phyloP scores from a whole-genome alignment of 768 basidiomycete species.

The Trametes sanguinea region DNA sequence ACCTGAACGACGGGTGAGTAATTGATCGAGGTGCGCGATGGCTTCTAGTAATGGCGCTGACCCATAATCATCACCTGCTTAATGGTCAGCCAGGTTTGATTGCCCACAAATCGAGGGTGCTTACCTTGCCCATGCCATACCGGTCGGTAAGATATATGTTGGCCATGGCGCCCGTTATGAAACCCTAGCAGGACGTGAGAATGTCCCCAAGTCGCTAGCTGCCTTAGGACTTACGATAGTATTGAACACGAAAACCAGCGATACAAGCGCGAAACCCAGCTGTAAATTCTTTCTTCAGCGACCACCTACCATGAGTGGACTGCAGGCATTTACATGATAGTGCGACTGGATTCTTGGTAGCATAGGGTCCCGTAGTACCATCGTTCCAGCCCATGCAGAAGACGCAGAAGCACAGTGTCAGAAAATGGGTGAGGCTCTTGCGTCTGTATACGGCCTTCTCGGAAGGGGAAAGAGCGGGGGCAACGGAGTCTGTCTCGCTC shows the following conservation, averaged over 20 bases:
- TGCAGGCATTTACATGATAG: conserved; percentile 42
- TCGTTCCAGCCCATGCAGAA: conserved; percentile 80
- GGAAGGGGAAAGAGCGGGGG: conserved; percentile 19
- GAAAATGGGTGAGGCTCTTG: conserved; percentile 46
- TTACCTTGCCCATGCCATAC: conserved; percentile 47
- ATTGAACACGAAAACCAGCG: conserved; percentile 58
- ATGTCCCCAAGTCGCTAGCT: not conserved
- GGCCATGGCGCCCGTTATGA: conserved; percentile 45
- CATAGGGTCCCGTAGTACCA: conserved; percentile 72
- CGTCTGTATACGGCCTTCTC: conserved; percentile 17
- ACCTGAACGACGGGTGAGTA: conserved; percentile 35
- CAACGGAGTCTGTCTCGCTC: conserved; percentile 9
- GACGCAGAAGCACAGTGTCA: conserved; percentile 53
- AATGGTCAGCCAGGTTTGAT: not conserved
- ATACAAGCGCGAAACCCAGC: conserved; percentile 55
- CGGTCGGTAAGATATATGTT: conserved; percentile 52
- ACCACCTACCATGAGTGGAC: too few relatives aligned
- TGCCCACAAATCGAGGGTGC: too few relatives aligned
- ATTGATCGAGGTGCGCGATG: too few relatives aligned
- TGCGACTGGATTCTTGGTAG: conserved; percentile 68
- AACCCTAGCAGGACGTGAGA: conserved; percentile 40
- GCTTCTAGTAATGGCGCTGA: not conserved
- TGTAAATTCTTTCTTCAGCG: conserved; percentile 18
- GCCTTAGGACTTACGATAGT: conserved; percentile 38
- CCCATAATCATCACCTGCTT: conserved; percentile 2